Evolutionary conservation across 306 rosid genomes (phyloP), one percentile per base, ranked within the genome.

Genomic region (Alnus glutinosa): DNA sequence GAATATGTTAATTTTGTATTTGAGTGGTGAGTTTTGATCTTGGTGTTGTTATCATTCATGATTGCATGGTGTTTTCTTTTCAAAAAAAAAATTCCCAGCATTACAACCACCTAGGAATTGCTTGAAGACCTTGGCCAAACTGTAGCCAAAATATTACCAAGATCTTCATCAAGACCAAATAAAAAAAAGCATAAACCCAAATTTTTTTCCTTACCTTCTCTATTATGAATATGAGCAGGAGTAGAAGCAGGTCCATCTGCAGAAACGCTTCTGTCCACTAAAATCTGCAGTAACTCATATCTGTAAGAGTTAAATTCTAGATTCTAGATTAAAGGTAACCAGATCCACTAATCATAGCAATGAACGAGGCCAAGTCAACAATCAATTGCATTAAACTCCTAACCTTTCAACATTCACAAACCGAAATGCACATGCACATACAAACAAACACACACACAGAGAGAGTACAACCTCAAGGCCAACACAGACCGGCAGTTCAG

Each of bases 231-330:
- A 3, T 72, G 76, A 72, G 61, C 23, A 49, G 76, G 47, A 72
- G 58, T n/a, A 14, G 61, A 52, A 14, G 76, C 63, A 51, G 76
- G 42, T 3, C 15, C 71, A 67, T 67, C 50, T 0, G 48, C 9
- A 37, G 71, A 67, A 39, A 32, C 28, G 8, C 50, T 67, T 18
- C 23, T 67, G 50, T 67, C 71, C 50, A 67, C 71, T 3, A 39
- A 67, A 67, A 67, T 39, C 50, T 67, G 71, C 71, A 67, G 71
- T 37, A 67, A 18, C 71, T 37, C 71, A 66, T 57, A 23, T 67
- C 15, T 16, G 5, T 13, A 30, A 16, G 50, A 67, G 7, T 67
- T 14, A 67, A 67, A 39, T 15, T 67, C 71, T 18, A 66, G 7
- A 61, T 61, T 4, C 37, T 28, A 10, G 7, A 61, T 61, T 61